Base-by-base conservation (phyloP, 305 asterid genomes). In the Stenogyne calaminthoides region DNA sequence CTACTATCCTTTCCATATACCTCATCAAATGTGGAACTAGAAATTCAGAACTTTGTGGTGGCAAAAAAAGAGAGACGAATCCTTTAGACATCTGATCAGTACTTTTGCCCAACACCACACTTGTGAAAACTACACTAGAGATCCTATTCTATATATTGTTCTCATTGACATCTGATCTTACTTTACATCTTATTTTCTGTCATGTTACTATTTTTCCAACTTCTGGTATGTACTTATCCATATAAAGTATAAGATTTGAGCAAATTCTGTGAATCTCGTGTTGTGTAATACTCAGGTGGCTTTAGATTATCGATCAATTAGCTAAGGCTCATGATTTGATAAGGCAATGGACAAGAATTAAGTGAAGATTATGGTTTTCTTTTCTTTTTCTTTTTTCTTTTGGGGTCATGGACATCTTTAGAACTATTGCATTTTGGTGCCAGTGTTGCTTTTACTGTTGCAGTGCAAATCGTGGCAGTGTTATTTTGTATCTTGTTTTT, bases 11-110 rank as follows among this genome's bases (percentile, higher is more conserved):
- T 10, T 39, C 64, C 57, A 19, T 49, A 65, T 70, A 61, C 73
- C 72, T 9, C 44, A 42, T 62, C 42, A 49, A 75, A 69, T 49
- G 74, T 29, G 61, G 75, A 67, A 63, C 66, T 66, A 57, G 71
- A 51, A 51, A 72, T 68, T 71, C 80, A 25, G 39, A 56, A 46
- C 37, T 60, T 68, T 18, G 68, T 27, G 66, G 75, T 55, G 75
- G 77, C 75, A 18, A 29, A 49, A 52, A 10, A 52, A 69, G 71
- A 62, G 68, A 57, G 20, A 56, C 12, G 57, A 57, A 69, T 68
- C 59, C 47, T 64, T 18, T 34, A 75, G 64, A 80, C 71, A 70
- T 37, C 39, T 49, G 69, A 68, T 56, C 56, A n/a, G 18, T 61
- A 70, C 65, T 44, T 49, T 20, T 12, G 9, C 16, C 37, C 6